Evolutionary conservation across 768 basidiomycete species (phyloP).

Genomic region (Chlorophyllum brunneum): DNA sequence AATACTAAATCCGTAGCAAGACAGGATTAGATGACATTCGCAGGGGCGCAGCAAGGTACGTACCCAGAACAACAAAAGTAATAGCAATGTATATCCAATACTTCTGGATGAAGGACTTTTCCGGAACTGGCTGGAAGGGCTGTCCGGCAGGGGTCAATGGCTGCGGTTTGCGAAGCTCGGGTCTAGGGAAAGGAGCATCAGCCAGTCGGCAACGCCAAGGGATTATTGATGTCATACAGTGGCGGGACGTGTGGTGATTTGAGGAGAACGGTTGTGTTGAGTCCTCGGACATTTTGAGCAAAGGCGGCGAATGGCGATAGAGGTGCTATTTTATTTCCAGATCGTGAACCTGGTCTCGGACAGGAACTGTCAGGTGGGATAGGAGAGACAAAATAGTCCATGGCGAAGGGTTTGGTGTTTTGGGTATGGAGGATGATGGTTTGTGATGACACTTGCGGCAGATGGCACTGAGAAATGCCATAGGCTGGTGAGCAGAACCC

Average conservation of each 20-base stretch:
- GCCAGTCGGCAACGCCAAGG: conserved; percentile 4
- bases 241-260: conserved; percentile 47
- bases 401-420: conserved; percentile 48
- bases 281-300: conserved; percentile 18
- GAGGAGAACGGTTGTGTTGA: conserved; percentile 54
- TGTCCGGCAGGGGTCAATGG: conserved; percentile 64
- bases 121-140: conserved; percentile 52
- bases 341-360: conserved; percentile 28
- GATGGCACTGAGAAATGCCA: conserved; percentile 57
- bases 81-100: conserved; percentile 85
- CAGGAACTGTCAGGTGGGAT: conserved; percentile 70
- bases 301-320: conserved; percentile 21
- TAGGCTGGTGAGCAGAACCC: conserved; percentile 6
- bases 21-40: not conserved
- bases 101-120: conserved; percentile 82
- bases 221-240: conserved; percentile 37
- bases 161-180: conserved; percentile 64
- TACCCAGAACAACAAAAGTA: conserved; percentile 54
- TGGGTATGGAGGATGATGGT: conserved; percentile 50
- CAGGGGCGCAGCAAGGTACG: conserved; percentile 23
- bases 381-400: conserved; percentile 72
- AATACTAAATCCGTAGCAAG: conserved; percentile 18
- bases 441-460: conserved; percentile 50
- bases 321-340: conserved; percentile 18
- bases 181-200: conserved; percentile 36